Base-by-base conservation (phyloP, 805 yeast species). In the Lachancea sp. region DNA sequence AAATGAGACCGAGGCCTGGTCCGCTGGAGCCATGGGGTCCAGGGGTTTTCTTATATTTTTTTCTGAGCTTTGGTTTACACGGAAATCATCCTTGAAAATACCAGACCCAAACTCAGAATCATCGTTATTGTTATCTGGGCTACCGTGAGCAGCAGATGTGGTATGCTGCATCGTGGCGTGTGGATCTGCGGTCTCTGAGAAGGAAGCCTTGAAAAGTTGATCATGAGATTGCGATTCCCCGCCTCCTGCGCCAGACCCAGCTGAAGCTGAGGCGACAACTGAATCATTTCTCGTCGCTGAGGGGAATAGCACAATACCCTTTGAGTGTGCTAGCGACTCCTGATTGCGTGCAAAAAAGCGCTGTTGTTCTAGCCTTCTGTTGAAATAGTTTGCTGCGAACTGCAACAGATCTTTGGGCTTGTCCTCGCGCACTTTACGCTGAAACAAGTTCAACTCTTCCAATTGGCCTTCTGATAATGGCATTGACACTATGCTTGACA, bases 381-480 rank as follows among this genome's bases (percentile, higher is more conserved):
- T 74, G 66, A 84, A 84, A 61, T 80, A 81, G 60, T 78, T 74
- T 41, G 84, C 81, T 53, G 89, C 80, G 63, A 83, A 84, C 55
- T 83, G 88, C 43, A 84, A 58, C 9, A 83, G 66, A 54, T 83
- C 90, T 11, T 67, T 55, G 1, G 95, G 94, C 50, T 79, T 74
- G 36, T 70, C 67, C 32, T 59, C 58, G 34, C 66, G 65, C 38
- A 76, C 58, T 54, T 78, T 83, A 54, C 69, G 72, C 58, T 78
- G 80, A 56, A 82, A 77, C 46, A 70, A 76, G 51, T 73, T 72
- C 58, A 83, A 69, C 60, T 80, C 89, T n/a, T 42, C 36, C 42
- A 51, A 49, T 35, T 54, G 56, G 34, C 49, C 56, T 20, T 42
- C 46, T 16, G 55, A 34, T 38, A 52, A 43, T 35, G 45, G 41